Conservation (phyloP, 2,329 filamentous ascomycete genomes). For the Alternaria conjuncta region DNA sequence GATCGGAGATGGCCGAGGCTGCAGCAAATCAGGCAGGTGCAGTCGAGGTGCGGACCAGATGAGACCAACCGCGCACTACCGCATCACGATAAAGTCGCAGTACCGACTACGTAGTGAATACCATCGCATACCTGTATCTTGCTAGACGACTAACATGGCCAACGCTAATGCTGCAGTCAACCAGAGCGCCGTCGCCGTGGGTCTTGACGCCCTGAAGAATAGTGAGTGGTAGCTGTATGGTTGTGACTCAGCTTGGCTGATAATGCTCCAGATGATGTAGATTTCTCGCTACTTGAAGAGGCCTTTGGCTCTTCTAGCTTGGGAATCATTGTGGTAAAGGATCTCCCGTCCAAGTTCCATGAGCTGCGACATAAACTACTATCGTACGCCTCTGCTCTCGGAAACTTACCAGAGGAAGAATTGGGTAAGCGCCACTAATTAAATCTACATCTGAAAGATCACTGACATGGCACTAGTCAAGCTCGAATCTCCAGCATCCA, state of each 20-base stretch:
- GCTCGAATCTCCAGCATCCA: slow-evolving; percentile 59
- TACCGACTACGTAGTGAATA: background rate
- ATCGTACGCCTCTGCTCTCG: slow-evolving; percentile 88
- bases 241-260: background rate
- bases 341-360: slow-evolving; percentile 75
- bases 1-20: slow-evolving; percentile 33
- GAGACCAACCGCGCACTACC: slow-evolving; percentile 11
- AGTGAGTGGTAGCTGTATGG: slow-evolving; percentile 41
- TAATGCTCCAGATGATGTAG: slow-evolving; percentile 63
- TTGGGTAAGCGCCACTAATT: slow-evolving; percentile 62
- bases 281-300: slow-evolving; percentile 71
- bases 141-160: slow-evolving; percentile 15
- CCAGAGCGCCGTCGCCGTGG: slow-evolving; percentile 42
- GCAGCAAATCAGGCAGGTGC: slow-evolving; percentile 39
- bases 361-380: slow-evolving; percentile 76
- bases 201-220: slow-evolving; percentile 52
- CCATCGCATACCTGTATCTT: background rate
- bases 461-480: slow-evolving; percentile 36
- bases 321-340: slow-evolving; percentile 91
- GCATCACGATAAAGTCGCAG: slow-evolving; percentile 22
- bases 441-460: background rate
- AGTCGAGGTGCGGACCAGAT: slow-evolving; percentile 18
- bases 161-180: slow-evolving; percentile 28
- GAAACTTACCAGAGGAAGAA: slow-evolving; percentile 74
- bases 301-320: slow-evolving; percentile 91